A percentile compares a stretch with the other conserved stretches of the same genome.
Conservation (phyloP, 2,329 filamentous ascomycete genomes). For the Fusarium brachygibbosum region DNA sequence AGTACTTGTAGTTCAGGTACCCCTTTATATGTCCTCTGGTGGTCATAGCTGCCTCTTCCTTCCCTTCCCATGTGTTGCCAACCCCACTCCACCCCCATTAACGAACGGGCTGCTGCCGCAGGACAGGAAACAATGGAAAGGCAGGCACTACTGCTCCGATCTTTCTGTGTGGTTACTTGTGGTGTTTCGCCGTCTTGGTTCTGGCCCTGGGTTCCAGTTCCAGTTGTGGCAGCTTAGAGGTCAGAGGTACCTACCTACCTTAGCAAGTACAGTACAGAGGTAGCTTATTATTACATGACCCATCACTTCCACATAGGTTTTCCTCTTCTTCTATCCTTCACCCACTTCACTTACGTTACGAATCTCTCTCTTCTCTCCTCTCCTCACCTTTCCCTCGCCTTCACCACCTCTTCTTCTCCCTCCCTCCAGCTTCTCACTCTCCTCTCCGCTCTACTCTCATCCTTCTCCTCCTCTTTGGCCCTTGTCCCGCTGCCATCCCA, state of each 20-base stretch:
- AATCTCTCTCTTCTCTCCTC: slow-evolving; percentile 48
- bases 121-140: slow-evolving; percentile 7
- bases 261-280: slow-evolving; percentile 1
- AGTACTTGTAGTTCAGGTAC: slow-evolving; percentile 16
- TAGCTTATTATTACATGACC: slow-evolving; percentile 20
- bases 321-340: slow-evolving; percentile 40
- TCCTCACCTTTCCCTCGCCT: slow-evolving; percentile 51
- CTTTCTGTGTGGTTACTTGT: slow-evolving; percentile 19
- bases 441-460: slow-evolving; percentile 47
- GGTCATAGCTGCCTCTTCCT: slow-evolving; percentile 29
- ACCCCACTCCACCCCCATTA: slow-evolving; percentile 8
- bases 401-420: slow-evolving; percentile 40
- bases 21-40: slow-evolving; percentile 5
- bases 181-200: slow-evolving; percentile 28
- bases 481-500: slow-evolving; percentile 39
- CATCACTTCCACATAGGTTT: slow-evolving; percentile 37
- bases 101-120: slow-evolving; percentile 19
- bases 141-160: slow-evolving; percentile 26
- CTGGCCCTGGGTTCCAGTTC: slow-evolving; percentile 27
- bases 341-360: slow-evolving; percentile 48
- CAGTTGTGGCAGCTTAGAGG: slow-evolving; percentile 6
- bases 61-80: slow-evolving; percentile 38
- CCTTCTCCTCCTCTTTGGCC: slow-evolving; percentile 40
- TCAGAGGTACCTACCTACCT: slow-evolving; percentile 9
- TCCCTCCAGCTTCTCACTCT: slow-evolving; percentile 39